phyloP scores from a whole-genome alignment of 768 basidiomycete genomes.

The Lactarius sp. region DNA sequence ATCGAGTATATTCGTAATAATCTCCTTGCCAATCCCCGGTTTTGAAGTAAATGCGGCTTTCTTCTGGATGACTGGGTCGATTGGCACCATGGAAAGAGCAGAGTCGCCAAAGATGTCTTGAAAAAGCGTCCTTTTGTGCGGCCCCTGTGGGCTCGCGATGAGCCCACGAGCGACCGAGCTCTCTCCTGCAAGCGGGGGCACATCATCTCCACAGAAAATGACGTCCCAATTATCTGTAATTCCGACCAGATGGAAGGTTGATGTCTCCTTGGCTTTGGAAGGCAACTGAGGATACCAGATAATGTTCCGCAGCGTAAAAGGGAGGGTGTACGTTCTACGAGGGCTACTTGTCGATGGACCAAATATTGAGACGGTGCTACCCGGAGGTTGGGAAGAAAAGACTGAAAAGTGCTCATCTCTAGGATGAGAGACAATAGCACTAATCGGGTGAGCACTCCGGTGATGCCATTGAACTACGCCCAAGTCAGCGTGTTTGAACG shows the following conservation, averaged over 20 bases:
- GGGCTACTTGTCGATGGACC: constrained; percentile 42
- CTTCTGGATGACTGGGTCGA: constrained; percentile 25
- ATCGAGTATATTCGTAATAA: constrained; percentile 49
- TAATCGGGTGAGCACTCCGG: constrained; percentile 36
- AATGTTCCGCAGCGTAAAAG: constrained; percentile 57
- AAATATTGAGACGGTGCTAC: constrained; percentile 44
- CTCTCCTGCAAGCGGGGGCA: constrained; percentile 39
- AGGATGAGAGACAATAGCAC: constrained; percentile 51
- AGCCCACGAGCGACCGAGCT: constrained; percentile 40
- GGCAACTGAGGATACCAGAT: constrained; percentile 37
- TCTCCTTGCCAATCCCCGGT: constrained; percentile 40
- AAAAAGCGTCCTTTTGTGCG: constrained; percentile 59
- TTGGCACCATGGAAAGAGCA: constrained; percentile 44
- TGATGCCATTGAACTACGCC: constrained; percentile 61
- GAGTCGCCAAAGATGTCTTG: constrained; percentile 88
- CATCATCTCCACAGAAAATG: constrained; percentile 61
- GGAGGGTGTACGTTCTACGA: constrained; percentile 42
- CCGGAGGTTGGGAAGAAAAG: constrained; percentile 37
- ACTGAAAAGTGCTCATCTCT: constrained; percentile 55
- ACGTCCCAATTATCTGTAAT: constrained; percentile 63
- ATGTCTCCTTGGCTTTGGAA: constrained; percentile 29
- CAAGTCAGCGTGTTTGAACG: constrained; percentile 8
- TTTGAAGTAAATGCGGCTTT: constrained; percentile 26
- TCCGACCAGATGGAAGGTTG: constrained; percentile 57
- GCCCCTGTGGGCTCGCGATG: constrained; percentile 28